Conservation (phyloP, 768 basidiomycete genomes). For the Tephrocybe sp. region DNA sequence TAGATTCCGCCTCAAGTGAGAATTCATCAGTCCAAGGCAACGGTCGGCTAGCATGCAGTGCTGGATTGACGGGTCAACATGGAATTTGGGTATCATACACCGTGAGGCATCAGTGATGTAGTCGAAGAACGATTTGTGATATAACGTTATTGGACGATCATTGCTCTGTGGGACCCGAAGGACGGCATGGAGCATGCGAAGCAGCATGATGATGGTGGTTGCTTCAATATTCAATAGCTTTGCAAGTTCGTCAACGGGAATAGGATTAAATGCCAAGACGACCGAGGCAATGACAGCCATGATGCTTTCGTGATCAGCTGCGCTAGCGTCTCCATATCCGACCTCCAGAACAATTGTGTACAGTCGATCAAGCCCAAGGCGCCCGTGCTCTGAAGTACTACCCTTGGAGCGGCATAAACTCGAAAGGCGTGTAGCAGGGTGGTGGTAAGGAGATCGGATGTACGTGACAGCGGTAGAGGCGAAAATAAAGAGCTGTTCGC, state of each 20-base stretch:
- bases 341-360: no score
- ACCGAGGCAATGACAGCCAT: neutral
- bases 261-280: neutral
- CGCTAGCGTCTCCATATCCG: no score
- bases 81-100: neutral
- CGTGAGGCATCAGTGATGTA: neutral
- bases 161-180: neutral
- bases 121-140: slow-evolving; percentile 8
- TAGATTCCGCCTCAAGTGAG: neutral
- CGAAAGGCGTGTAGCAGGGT: neutral
- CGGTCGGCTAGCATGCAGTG: neutral
- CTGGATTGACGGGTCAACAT: neutral
- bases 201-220: neutral
- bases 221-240: neutral
- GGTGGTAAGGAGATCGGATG: neutral
- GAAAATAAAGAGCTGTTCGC: neutral
- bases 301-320: no score
- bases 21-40: neutral
- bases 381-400: neutral
- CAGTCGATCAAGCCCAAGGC: neutral
- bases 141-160: neutral
- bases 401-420: neutral
- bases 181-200: neutral
- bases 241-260: neutral
- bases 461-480: neutral